These are phyloP conservation scores for Arthrobotrys musiformis DNA, from an alignment of 2,329 filamentous ascomycete genomes.

Conservation along the genomic window DNA sequence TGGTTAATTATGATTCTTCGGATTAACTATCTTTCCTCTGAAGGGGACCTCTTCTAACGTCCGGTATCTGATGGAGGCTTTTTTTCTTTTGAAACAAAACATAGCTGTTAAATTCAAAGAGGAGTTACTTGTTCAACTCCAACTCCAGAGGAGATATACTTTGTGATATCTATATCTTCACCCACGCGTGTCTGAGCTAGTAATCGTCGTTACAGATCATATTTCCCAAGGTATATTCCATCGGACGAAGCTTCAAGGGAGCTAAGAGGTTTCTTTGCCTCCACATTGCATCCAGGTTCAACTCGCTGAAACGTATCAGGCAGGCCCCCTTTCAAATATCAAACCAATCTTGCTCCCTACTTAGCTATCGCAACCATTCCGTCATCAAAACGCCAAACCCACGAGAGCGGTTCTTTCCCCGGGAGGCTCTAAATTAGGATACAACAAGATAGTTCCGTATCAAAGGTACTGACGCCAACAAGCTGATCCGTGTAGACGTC, in stretches of 20 bases:
- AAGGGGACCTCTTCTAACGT: slow-evolving; percentile 22
- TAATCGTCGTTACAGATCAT: neutral
- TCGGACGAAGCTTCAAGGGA: slow-evolving; percentile 4
- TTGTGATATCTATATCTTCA: neutral
- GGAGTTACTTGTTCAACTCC: neutral
- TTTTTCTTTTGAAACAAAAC: neutral
- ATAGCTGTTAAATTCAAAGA: slow-evolving; percentile 15
- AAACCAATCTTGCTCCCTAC: slow-evolving; percentile 43
- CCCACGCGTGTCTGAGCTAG: neutral
- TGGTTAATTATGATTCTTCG: slow-evolving; percentile 23
- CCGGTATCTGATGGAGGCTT: slow-evolving; percentile 30
- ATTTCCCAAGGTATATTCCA: neutral
- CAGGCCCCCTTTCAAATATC: slow-evolving; percentile 47
- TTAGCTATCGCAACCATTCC: slow-evolving; percentile 52
- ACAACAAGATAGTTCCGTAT: too few species aligned
- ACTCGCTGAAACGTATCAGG: slow-evolving; percentile 54
- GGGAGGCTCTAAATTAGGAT: slow-evolving; percentile 54
- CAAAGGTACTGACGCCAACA: neutral
- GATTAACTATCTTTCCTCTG: slow-evolving; percentile 50
- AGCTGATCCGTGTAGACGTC: slow-evolving; percentile 9
- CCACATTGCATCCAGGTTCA: slow-evolving; percentile 35
- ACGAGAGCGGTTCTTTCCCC: neutral
- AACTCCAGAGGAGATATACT: neutral
- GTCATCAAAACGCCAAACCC: slow-evolving; percentile 52
- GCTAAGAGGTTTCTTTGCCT: neutral